Conservation (phyloP, 352 stramenopile genomes). For the Halophytophthora polymorphica region DNA sequence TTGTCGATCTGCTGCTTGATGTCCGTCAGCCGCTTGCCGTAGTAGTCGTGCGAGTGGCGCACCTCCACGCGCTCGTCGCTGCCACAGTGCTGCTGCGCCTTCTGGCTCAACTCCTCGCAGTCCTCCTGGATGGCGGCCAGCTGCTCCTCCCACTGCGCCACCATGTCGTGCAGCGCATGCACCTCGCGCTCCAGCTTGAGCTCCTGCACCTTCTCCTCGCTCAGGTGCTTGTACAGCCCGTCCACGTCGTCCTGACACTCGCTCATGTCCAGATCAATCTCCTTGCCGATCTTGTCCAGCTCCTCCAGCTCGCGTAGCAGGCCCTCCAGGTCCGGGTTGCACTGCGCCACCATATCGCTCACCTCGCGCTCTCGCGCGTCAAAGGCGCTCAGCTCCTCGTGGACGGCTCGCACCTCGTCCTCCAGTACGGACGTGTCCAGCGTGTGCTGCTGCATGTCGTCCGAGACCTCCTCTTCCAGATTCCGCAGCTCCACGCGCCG, state of each 20-base stretch:
- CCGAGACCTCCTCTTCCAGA: constrained; percentile 68
- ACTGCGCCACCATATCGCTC: constrained; percentile 53
- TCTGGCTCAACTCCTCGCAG: constrained; percentile 55
- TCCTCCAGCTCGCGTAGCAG: constrained; percentile 57
- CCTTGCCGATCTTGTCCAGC: constrained; percentile 42
- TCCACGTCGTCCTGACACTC: constrained; percentile 64
- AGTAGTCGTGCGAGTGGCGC: constrained; percentile 67
- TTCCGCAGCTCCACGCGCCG: constrained; percentile 47
- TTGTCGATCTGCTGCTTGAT: constrained; percentile 76
- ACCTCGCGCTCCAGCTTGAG: constrained; percentile 61
- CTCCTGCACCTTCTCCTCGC: constrained; percentile 67
- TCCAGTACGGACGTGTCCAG: constrained; percentile 74
- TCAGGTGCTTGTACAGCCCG: constrained; percentile 69
- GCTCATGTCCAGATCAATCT: constrained; percentile 45
- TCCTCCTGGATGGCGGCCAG: constrained; percentile 48
- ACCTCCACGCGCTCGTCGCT: constrained; percentile 60
- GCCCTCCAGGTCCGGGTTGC: constrained; percentile 67
- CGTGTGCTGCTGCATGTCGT: constrained; percentile 59
- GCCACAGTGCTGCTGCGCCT: constrained; percentile 53
- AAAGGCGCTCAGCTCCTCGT: constrained; percentile 42
- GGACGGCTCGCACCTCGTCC: constrained; percentile 54
- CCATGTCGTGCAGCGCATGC: constrained; percentile 36
- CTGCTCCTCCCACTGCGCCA: constrained; percentile 49
- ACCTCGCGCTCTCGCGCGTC: constrained; percentile 44
- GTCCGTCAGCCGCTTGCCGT: constrained; percentile 74